Percentiles rank a stretch among this genome's conserved stretches.
These are phyloP conservation scores for Scorias spongiosa DNA, from an alignment of 2,329 filamentous ascomycete genomes.

Conservation along the genomic window DNA sequence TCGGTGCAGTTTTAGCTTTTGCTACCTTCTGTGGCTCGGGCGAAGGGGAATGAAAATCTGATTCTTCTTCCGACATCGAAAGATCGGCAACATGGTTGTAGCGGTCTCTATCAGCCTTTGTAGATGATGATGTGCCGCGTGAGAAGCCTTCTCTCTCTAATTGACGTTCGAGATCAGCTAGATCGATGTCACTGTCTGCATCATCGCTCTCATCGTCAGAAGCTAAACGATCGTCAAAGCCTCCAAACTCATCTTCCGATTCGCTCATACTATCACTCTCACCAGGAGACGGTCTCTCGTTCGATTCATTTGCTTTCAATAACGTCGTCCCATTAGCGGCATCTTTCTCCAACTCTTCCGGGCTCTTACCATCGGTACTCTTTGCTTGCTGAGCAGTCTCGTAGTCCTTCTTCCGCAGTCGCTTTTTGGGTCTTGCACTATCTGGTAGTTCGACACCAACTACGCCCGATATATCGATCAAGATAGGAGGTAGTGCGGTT, in stretches of 20 bases:
- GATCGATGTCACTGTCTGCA: conserved; percentile 15
- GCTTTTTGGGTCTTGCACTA: conserved; percentile 11
- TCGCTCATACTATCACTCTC: conserved; percentile 1
- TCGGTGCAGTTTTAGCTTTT: conserved; percentile 8
- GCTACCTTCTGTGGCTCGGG: conserved; percentile 9
- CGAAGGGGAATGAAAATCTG: conserved; percentile 7
- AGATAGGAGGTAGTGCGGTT: conserved; percentile 34
- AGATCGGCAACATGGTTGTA: conserved; percentile 9
- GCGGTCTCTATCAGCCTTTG: background rate
- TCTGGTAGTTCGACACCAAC: conserved; percentile 17
- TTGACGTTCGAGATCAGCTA: conserved; percentile 13
- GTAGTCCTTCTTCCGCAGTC: conserved; percentile 14
- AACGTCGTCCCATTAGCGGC: background rate
- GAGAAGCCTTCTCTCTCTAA: conserved; percentile 12
- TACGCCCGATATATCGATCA: conserved; percentile 26
- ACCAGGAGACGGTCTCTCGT: conserved; percentile 1
- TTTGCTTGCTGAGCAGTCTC: conserved; percentile 1
- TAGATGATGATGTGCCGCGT: background rate
- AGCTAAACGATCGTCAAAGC: conserved; percentile 25
- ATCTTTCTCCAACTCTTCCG: background rate
- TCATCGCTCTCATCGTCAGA: conserved; percentile 21
- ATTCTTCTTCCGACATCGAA: conserved; percentile 10
- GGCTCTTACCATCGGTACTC: conserved; percentile 1
- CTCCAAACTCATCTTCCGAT: background rate
- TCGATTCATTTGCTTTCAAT: background rate